Percentiles rank a stretch among this genome's conserved stretches.
Evolutionary conservation across 73 alveolate species (phyloP).

Genomic region (Paramecium caudatum): DNA sequence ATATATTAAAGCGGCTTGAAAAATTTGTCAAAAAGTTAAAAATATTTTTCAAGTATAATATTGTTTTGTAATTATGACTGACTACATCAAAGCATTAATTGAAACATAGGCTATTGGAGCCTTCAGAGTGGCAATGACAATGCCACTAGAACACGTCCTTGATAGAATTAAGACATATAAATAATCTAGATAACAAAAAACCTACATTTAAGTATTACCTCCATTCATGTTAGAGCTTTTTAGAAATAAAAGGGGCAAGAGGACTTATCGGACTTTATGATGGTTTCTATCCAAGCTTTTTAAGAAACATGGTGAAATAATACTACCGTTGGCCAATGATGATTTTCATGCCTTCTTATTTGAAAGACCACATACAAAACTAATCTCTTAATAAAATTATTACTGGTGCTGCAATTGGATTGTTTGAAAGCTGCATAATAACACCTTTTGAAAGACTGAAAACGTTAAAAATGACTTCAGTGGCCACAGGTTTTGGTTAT

Average conservation of each 20-base stretch:
- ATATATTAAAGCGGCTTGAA: too few species aligned
- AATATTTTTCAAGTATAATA: too few species aligned
- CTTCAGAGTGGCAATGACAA: constrained; percentile 14
- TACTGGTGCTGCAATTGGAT: constrained; percentile 33
- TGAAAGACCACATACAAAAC: constrained; percentile 25
- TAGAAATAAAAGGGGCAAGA: constrained; percentile 35
- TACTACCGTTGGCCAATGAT: constrained; percentile 67
- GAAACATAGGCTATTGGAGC: constrained; percentile 59
- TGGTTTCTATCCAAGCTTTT: constrained; percentile 64
- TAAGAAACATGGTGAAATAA: constrained; percentile 23
- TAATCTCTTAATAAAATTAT: constrained; percentile 7
- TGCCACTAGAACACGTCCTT: constrained; percentile 62
- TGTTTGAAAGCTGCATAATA: constrained; percentile 50
- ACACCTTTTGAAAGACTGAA: constrained; percentile 58
- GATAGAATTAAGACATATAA: constrained; percentile 56
- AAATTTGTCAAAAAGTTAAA: too few species aligned
- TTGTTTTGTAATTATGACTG: too few species aligned
- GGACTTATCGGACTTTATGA: constrained; percentile 60
- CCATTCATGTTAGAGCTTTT: not conserved
- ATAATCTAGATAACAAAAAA: not conserved
- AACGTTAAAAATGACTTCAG: constrained; percentile 53
- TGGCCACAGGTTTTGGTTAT: constrained; percentile 21
- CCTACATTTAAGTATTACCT: constrained; percentile 5
- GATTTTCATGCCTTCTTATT: constrained; percentile 28
- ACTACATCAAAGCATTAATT: constrained; percentile 45